Percentiles rank a stretch among this genome's conserved stretches.
Evolutionary conservation across 768 basidiomycete genomes (phyloP).

Genomic region (Podaxis mareebaensis): DNA sequence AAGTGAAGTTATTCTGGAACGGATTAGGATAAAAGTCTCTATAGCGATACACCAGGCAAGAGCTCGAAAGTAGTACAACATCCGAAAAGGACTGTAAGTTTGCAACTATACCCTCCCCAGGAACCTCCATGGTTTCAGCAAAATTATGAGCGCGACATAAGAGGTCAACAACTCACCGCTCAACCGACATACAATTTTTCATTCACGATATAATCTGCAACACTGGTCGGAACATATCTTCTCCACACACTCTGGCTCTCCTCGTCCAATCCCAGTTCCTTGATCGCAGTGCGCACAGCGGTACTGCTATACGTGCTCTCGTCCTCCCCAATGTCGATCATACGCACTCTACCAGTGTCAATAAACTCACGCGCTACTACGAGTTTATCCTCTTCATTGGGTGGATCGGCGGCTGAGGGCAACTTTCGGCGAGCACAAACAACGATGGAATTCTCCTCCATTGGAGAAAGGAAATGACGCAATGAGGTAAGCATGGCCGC

Average conservation of each 20-base stretch:
- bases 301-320: constrained; percentile 71
- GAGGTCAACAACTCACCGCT: neutral
- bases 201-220: constrained; percentile 53
- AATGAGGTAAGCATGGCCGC: constrained; percentile 58
- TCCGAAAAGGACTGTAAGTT: too few relatives aligned
- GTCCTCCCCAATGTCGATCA: constrained; percentile 62
- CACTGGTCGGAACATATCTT: constrained; percentile 41
- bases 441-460: constrained; percentile 58
- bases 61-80: too few relatives aligned
- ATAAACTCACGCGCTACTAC: constrained; percentile 50
- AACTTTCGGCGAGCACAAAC: constrained; percentile 59
- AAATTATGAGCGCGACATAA: neutral
- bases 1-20: too few relatives aligned
- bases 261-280: constrained; percentile 23
- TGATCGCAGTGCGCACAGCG: constrained; percentile 52
- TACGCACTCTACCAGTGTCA: constrained; percentile 46
- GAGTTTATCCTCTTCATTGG: constrained; percentile 21
- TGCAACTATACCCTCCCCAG: too few relatives aligned
- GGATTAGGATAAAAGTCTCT: too few relatives aligned
- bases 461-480: constrained; percentile 54
- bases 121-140: too few relatives aligned
- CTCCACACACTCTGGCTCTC: constrained; percentile 40
- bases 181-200: constrained; percentile 43
- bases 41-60: too few relatives aligned
- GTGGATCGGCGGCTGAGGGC: neutral